Conservation (phyloP, 1,284 basidiomycete species). For the Amylostereum chailletii region DNA sequence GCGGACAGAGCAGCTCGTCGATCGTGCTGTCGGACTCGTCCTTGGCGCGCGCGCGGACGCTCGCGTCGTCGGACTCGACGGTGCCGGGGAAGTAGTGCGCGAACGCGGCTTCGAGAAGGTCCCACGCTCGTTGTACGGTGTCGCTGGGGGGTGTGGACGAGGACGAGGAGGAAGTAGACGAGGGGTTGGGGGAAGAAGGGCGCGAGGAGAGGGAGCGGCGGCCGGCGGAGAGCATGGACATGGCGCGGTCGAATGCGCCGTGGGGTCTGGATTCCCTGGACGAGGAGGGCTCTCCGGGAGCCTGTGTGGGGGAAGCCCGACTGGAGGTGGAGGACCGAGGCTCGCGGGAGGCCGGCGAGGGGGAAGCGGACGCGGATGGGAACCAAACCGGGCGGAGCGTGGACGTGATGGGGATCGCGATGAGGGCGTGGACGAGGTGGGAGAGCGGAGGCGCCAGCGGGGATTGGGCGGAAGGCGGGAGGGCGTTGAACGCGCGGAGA, state of each 20-base stretch:
- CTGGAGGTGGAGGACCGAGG: constrained; percentile 17
- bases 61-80: constrained; percentile 52
- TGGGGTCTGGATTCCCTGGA: constrained; percentile 26
- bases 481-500: constrained; percentile 50
- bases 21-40: constrained; percentile 44
- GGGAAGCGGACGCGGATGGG: constrained; percentile 14
- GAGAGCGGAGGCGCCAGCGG: constrained; percentile 63
- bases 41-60: constrained; percentile 42
- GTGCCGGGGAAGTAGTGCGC: constrained; percentile 58
- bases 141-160: constrained; percentile 25
- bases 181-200: constrained; percentile 35
- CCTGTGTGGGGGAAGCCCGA: constrained; percentile 7
- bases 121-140: constrained; percentile 52
- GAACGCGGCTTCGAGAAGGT: constrained; percentile 56
- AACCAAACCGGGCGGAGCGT: constrained; percentile 47
- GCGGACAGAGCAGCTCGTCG: constrained; percentile 72
- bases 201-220: constrained; percentile 46
- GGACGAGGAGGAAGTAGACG: constrained; percentile 18
- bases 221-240: constrained; percentile 47
- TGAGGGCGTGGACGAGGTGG: constrained; percentile 66
- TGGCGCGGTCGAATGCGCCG: constrained; percentile 54
- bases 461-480: constrained; percentile 48
- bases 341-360: constrained; percentile 2
- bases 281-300: constrained; percentile 15
- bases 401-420: constrained; percentile 57